Conservation (phyloP, 257 asterid genomes). For the Primulina tabacum region DNA sequence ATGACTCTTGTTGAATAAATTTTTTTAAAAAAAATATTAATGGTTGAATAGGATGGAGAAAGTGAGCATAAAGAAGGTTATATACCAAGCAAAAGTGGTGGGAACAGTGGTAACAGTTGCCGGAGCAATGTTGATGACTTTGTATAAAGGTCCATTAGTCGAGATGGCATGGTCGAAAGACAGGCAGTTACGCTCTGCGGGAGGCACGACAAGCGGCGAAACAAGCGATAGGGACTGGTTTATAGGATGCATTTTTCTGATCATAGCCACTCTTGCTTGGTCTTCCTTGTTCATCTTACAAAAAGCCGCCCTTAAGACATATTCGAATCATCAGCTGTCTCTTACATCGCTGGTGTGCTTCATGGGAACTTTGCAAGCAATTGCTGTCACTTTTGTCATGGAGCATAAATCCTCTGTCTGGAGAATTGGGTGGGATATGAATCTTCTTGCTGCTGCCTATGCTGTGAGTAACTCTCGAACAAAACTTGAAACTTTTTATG, state of each 20-base stretch:
- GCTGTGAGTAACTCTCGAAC: slow-evolving; percentile 44
- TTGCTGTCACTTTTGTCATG: slow-evolving; percentile 70
- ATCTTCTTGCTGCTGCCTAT: slow-evolving; percentile 81
- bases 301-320: slow-evolving; percentile 45
- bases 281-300: slow-evolving; percentile 74
- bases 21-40: not conserved
- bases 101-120: slow-evolving; percentile 67
- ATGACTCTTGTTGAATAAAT: not conserved
- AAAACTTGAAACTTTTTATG: too few relatives aligned
- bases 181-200: slow-evolving; percentile 25
- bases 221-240: slow-evolving; percentile 67
- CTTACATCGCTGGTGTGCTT: slow-evolving; percentile 63
- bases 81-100: slow-evolving; percentile 68
- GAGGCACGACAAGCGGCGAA: slow-evolving; percentile 21
- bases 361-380: slow-evolving; percentile 76
- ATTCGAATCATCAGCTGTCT: slow-evolving; percentile 65
- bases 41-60: slow-evolving; percentile 64
- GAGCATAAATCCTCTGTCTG: slow-evolving; percentile 58
- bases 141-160: slow-evolving; percentile 71
- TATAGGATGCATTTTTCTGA: slow-evolving; percentile 71
- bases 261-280: slow-evolving; percentile 83
- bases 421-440: slow-evolving; percentile 82
- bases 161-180: slow-evolving; percentile 60
- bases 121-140: slow-evolving; percentile 83
- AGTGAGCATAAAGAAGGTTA: slow-evolving; percentile 60